Evolutionary conservation across 805 yeast genomes (phyloP), one percentile per base, ranked within the genome.

Genomic region (Tetrapisispora iriomotensis): DNA sequence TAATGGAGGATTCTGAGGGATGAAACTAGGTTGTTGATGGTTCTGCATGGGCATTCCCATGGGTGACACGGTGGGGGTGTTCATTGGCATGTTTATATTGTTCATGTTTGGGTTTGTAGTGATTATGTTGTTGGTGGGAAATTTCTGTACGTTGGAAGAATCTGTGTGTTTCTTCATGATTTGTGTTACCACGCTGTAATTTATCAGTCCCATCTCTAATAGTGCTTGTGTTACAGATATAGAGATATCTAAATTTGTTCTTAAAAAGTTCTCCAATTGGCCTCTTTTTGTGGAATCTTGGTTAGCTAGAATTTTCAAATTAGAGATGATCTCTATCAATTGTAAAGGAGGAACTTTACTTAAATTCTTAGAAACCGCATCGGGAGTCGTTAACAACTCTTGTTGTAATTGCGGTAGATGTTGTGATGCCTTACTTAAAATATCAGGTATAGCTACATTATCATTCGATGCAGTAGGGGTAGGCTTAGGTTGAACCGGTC

Each of bases 131-230:
- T 38, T 45, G 43, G 22, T 15, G 6, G 20, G 13, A 22, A 24
- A 21, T 10, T 28, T 20, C 12, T 19, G 7, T 4, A 27, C 31
- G 9, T 12, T 30, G 2, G 34, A 12, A 21, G 30, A 29, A 14
- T 36, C 20, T 8, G 17, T 24, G 20, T 30, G 25, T 34, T 44
- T 43, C 38, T 49, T 56, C 53, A 51, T 47, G 4, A 83, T 74
- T 44, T 76, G 74, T 26, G 69, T 68, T n/a, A 82, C 75, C n/a
- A 79, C 81, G 33, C 74, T 77, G 28, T 70, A 67, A 54, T 81
- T 83, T 18, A 82, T 74, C 31, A 82, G 68, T 1, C 92, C 94
- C 88, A 82, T 82, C 35, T 81, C 66, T 15, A 82, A 61, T 45
- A 82, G 64, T 2, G 87, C 82, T 54, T 82, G 92, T 0, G 88